Conservation (phyloP, 345 rosid species). For the Raphanus raphanistrum region DNA sequence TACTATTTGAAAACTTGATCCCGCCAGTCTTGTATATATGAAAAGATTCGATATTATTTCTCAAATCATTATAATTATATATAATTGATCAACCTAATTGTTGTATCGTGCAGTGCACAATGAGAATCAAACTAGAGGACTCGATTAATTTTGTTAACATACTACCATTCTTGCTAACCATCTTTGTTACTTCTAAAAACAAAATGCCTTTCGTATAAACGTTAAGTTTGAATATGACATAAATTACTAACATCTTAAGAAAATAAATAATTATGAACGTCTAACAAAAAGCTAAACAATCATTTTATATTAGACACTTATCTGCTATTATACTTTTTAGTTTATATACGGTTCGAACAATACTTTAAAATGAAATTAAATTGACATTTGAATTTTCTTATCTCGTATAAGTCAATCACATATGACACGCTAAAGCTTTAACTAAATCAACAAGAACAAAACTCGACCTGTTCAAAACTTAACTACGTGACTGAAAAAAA, state of each 20-base stretch:
- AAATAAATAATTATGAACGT: not conserved
- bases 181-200: not conserved
- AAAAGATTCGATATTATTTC: not conserved
- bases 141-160: not conserved
- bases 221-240: not conserved
- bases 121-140: not conserved
- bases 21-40: conserved; percentile 22
- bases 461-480: not conserved
- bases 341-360: not conserved
- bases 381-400: not conserved
- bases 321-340: not conserved
- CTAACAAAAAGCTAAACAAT: not conserved
- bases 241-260: not conserved
- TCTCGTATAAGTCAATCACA: not conserved
- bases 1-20: conserved; percentile 29
- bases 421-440: not conserved
- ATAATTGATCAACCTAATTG: not conserved
- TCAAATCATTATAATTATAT: not conserved
- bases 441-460: not conserved
- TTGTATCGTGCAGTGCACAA: not conserved
- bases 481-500: not conserved
- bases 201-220: not conserved
- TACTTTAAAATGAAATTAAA: not conserved
- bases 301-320: not conserved
- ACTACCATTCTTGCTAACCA: not conserved